phyloP scores from a whole-genome alignment of 2,329 filamentous ascomycete species.

The Ascomycota sp. region DNA sequence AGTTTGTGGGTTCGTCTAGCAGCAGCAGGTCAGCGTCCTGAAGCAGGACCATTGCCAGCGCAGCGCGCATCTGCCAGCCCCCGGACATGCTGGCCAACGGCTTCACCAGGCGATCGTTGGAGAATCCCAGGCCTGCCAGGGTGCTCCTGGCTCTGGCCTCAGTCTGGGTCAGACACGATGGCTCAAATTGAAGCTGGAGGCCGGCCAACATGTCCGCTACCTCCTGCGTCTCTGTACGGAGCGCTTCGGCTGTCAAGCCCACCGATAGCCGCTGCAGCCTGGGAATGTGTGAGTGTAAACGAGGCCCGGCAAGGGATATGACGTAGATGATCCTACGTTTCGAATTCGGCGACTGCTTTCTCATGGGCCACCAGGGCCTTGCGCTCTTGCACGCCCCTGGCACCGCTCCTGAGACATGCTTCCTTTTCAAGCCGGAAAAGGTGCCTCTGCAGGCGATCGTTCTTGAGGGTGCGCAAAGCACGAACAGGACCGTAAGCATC shows the following conservation, averaged over 20 bases:
- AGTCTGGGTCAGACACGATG: slow-evolving; percentile 39
- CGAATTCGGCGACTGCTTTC: slow-evolving; percentile 39
- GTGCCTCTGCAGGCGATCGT: slow-evolving; percentile 39
- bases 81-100: slow-evolving; percentile 50
- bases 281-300: too few species aligned
- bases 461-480: slow-evolving; percentile 39
- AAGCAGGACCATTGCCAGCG: slow-evolving; percentile 44
- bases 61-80: slow-evolving; percentile 53
- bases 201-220: slow-evolving; percentile 50
- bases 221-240: slow-evolving; percentile 46
- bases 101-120: slow-evolving; percentile 36
- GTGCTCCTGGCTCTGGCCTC: slow-evolving; percentile 46
- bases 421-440: slow-evolving; percentile 54
- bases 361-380: slow-evolving; percentile 54
- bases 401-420: slow-evolving; percentile 52
- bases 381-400: slow-evolving; percentile 53
- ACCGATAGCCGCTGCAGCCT: slow-evolving; percentile 30
- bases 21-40: slow-evolving; percentile 61
- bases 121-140: slow-evolving; percentile 52
- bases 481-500: slow-evolving; percentile 37
- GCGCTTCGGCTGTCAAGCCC: slow-evolving; percentile 31
- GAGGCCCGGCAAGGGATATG: background rate
- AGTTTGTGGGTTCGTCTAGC: slow-evolving; percentile 76
- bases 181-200: slow-evolving; percentile 47
- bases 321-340: slow-evolving; percentile 27